Percentiles rank a stretch among this genome's conserved stretches.
These are phyloP conservation scores for Paraphaeosphaeria minitans DNA, from an alignment of 2,329 filamentous ascomycete genomes.

Conservation along the genomic window DNA sequence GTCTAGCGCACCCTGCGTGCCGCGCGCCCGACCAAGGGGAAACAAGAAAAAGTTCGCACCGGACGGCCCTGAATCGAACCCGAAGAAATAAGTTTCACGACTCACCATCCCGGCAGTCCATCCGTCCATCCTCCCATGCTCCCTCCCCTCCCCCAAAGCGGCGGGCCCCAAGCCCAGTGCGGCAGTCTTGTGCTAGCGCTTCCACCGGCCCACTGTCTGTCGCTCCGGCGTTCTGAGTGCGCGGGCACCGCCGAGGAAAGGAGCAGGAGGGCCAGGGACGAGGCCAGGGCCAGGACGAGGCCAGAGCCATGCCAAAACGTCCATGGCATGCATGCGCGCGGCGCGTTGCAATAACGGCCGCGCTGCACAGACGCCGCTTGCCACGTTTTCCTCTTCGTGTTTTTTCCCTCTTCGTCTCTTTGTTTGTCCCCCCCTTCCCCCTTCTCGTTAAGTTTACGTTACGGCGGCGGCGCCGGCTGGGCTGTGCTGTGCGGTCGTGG, in stretches of 20 bases:
- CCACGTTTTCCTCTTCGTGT: conserved; percentile 1
- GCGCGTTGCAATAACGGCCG: conserved; percentile 2
- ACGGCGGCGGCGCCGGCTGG: too few species aligned
- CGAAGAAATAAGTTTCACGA: too few species aligned
- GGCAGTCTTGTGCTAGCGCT: conserved; percentile 4
- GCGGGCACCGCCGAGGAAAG: too few species aligned
- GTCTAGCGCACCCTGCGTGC: too few species aligned
- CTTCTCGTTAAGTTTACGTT: too few species aligned
- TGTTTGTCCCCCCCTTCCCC: too few species aligned
- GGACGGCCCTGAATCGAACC: too few species aligned
- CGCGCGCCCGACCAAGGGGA: too few species aligned
- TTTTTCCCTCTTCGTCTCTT: too few species aligned
- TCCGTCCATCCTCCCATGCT: neutral
- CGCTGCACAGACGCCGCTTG: conserved; percentile 1
- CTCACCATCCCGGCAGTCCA: neutral
- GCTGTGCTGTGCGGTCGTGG: too few species aligned
- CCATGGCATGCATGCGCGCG: neutral
- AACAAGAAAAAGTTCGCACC: neutral
- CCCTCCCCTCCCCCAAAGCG: neutral
- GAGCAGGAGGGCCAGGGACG: neutral
- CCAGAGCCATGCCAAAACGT: neutral
- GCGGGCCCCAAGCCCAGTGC: neutral
- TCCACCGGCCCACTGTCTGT: neutral
- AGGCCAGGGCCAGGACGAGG: too few species aligned
- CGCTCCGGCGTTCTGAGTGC: too few species aligned